Percentiles rank a stretch among this genome's conserved stretches.
Evolutionary conservation across 306 rosid species (phyloP).

Genomic region (Elaeagnus macrophylla): DNA sequence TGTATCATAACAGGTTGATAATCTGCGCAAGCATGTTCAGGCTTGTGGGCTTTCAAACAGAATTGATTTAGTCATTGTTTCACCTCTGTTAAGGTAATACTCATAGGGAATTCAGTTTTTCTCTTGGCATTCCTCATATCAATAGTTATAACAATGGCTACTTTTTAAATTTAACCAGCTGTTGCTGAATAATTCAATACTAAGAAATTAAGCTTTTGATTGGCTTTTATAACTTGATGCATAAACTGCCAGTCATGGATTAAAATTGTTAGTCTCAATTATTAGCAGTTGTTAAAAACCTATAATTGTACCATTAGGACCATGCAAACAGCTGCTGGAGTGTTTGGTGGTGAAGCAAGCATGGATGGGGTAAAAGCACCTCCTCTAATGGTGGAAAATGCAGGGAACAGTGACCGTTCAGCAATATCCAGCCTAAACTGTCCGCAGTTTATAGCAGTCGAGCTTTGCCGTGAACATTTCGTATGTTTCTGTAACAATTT

Average conservation of each 20-base stretch:
- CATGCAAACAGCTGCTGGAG: conserved; percentile 94
- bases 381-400: conserved; percentile 62
- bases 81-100: conserved; percentile 82
- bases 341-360: conserved; percentile 66
- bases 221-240: neutral
- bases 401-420: conserved; percentile 44
- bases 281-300: conserved; percentile 5
- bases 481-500: conserved; percentile 27
- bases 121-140: no score
- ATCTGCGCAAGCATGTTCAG: conserved; percentile 74
- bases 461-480: conserved; percentile 86
- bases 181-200: no score
- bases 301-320: conserved; percentile 53
- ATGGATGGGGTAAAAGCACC: conserved; percentile 42
- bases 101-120: neutral
- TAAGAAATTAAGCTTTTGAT: neutral
- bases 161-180: no score
- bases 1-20: conserved; percentile 53
- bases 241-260: neutral
- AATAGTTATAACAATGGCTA: no score
- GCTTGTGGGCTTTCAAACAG: conserved; percentile 50
- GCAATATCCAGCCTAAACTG: conserved; percentile 60
- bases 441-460: conserved; percentile 75
- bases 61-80: conserved; percentile 63
- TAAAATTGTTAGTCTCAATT: neutral